Conservation (phyloP, 306 rosid genomes). For the Delonix regia region DNA sequence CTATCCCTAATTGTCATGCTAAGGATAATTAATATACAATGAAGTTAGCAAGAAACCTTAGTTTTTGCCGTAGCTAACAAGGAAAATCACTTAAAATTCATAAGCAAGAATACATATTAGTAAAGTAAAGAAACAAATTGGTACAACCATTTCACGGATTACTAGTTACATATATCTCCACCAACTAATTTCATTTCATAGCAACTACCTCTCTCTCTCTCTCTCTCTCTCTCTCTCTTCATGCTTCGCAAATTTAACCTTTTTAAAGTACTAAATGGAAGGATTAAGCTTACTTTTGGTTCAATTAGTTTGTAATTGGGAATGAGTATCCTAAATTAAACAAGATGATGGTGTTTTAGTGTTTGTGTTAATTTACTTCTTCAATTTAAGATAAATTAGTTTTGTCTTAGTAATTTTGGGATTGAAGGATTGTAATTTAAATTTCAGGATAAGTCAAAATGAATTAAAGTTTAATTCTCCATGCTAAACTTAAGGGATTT, state of each 20-base stretch:
- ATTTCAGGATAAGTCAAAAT: too few species aligned
- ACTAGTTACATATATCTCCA: not conserved
- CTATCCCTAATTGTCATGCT: not conserved
- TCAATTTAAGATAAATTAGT: too few species aligned
- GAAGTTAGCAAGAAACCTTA: not conserved
- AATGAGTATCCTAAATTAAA: constrained; percentile 36
- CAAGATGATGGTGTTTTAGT: not conserved
- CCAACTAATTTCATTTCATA: not conserved
- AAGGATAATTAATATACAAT: not conserved
- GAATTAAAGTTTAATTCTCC: too few species aligned
- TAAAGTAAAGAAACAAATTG: not conserved
- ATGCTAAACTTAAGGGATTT: too few species aligned
- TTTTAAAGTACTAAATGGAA: constrained; percentile 7
- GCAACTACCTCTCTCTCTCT: not conserved
- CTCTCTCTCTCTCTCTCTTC: not conserved
- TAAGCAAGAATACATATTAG: not conserved
- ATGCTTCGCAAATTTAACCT: not conserved
- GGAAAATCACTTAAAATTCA: not conserved
- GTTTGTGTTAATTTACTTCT: too few species aligned
- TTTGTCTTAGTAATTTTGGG: too few species aligned
- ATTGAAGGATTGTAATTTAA: too few species aligned
- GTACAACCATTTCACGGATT: not conserved
- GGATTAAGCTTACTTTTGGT: constrained; percentile 12
- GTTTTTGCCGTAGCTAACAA: not conserved
- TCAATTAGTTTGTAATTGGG: constrained; percentile 24